Conservation (phyloP, 2,329 filamentous ascomycete species). For the Didymella glomerata region DNA sequence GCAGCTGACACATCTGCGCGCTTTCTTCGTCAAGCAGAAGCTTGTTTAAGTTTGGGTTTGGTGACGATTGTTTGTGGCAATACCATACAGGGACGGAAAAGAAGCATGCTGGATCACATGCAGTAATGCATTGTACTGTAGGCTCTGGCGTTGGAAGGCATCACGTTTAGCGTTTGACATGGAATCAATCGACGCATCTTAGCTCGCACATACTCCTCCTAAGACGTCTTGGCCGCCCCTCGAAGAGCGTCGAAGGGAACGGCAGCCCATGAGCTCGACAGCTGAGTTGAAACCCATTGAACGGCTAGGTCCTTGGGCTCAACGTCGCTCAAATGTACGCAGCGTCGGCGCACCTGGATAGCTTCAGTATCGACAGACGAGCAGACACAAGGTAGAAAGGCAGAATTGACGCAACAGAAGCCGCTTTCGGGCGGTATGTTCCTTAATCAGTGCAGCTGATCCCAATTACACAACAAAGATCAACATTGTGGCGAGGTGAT, state of each 20-base stretch:
- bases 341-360: too few relatives aligned
- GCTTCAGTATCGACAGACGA: too few relatives aligned
- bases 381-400: too few relatives aligned
- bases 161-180: constrained; percentile 24
- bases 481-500: too few relatives aligned
- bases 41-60: constrained; percentile 71
- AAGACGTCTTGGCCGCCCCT: too few relatives aligned
- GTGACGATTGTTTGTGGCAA: neutral
- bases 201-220: neutral
- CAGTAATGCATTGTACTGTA: constrained; percentile 24
- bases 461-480: too few relatives aligned
- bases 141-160: constrained; percentile 28
- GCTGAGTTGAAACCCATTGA: neutral
- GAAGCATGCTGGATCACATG: constrained; percentile 21
- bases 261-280: neutral
- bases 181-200: constrained; percentile 15
- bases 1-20: constrained; percentile 93
- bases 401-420: too few relatives aligned
- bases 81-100: constrained; percentile 22
- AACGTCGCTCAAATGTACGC: too few relatives aligned
- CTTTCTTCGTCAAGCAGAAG: constrained; percentile 99
- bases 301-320: neutral
- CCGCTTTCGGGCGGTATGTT: too few relatives aligned
- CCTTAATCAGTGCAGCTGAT: too few relatives aligned
- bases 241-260: neutral